These are phyloP conservation scores for Microdochium paspali DNA, from an alignment of 2,329 filamentous ascomycete genomes.

Conservation along the genomic window DNA sequence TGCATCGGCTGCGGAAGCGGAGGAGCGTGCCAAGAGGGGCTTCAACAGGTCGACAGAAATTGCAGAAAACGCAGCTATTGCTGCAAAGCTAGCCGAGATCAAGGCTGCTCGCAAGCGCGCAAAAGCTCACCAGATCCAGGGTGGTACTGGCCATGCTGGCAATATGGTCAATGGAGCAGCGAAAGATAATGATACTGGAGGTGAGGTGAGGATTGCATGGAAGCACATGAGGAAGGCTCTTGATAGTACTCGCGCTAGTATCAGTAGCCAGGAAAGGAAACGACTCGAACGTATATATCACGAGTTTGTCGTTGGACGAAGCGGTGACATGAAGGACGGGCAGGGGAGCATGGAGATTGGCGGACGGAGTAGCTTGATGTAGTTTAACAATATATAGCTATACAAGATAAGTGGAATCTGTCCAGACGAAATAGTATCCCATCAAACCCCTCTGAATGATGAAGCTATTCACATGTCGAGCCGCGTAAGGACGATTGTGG, in stretches of 20 bases:
- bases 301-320: conserved; percentile 87
- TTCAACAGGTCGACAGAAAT: conserved; percentile 45
- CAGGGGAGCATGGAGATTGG: conserved; percentile 89
- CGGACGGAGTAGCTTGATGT: conserved; percentile 91
- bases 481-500: too few species aligned
- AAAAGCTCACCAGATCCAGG: conserved; percentile 22
- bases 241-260: conserved; percentile 69
- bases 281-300: conserved; percentile 74
- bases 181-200: conserved; percentile 20
- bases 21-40: conserved; percentile 27
- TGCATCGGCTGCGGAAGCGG: conserved; percentile 32
- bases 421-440: too few species aligned
- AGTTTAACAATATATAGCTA: conserved; percentile 8
- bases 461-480: too few species aligned
- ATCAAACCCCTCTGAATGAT: too few species aligned
- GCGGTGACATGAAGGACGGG: conserved; percentile 90
- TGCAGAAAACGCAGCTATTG: conserved; percentile 70
- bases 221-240: conserved; percentile 73
- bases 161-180: conserved; percentile 24
- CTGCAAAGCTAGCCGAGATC: conserved; percentile 73
- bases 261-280: conserved; percentile 66
- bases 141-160: conserved; percentile 13
- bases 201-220: conserved; percentile 76
- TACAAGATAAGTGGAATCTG: too few species aligned
- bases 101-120: conserved; percentile 56